Conservation (phyloP, 179 eudicot genomes). For the Sideroxylon spinosum region DNA sequence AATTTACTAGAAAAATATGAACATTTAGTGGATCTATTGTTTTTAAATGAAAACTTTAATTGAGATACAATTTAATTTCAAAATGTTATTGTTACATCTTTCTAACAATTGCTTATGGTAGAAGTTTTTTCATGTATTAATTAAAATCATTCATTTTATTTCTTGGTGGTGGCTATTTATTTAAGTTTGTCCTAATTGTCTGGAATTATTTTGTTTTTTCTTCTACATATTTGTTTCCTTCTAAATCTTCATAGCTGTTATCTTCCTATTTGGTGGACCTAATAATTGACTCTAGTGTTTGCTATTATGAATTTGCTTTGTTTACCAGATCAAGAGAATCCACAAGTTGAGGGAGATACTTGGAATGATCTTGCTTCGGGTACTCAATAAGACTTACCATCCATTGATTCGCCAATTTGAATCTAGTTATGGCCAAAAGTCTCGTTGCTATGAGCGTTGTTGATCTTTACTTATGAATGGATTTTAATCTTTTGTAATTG, state of each 20-base stretch:
- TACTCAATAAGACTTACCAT: conserved; percentile 31
- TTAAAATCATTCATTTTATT: too few species aligned
- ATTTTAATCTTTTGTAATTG: background rate
- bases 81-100: too few species aligned
- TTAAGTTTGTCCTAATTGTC: background rate
- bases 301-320: background rate
- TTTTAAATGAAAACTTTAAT: too few species aligned
- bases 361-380: conserved; percentile 78
- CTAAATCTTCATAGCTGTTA: background rate
- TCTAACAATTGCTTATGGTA: too few species aligned
- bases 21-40: too few species aligned
- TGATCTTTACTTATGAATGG: background rate
- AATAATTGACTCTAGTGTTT: conserved; percentile 1
- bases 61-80: too few species aligned
- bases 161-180: too few species aligned
- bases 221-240: background rate
- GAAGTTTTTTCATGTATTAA: too few species aligned
- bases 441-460: background rate
- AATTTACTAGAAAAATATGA: too few species aligned
- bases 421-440: background rate
- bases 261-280: background rate
- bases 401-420: background rate
- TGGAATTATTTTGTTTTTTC: background rate
- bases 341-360: conserved; percentile 45
- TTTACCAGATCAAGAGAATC: conserved; percentile 54